Conservation (phyloP, 192 early-diverging fungal species). For the Dimargaris xerosporica region DNA sequence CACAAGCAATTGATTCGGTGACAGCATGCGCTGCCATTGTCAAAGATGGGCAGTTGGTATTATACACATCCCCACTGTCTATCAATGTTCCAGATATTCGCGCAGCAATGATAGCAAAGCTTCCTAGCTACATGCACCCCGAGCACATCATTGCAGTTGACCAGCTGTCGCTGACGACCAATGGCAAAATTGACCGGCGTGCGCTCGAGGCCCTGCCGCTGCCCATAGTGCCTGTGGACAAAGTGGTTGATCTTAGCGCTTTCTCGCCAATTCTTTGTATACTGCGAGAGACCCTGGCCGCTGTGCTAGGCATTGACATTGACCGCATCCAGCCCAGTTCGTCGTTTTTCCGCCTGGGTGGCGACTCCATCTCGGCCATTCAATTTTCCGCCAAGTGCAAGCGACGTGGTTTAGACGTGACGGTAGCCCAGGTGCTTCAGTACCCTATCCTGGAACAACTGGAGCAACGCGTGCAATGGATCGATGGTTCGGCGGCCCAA, state of each 20-base stretch:
- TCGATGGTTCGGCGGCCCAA: no score
- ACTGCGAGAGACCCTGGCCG: neutral
- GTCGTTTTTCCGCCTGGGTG: slow-evolving; percentile 25
- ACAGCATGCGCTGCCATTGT: neutral
- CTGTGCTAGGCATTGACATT: neutral
- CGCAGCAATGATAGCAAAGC: no score
- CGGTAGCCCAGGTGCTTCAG: slow-evolving; percentile 2
- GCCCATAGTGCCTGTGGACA: neutral
- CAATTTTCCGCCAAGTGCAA: neutral
- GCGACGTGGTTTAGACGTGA: neutral
- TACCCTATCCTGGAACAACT: slow-evolving; percentile 1
- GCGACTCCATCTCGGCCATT: slow-evolving; percentile 22
- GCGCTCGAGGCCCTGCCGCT: neutral
- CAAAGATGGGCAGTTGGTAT: neutral
- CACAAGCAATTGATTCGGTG: neutral
- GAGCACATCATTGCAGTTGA: neutral
- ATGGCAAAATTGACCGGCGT: slow-evolving; percentile 7
- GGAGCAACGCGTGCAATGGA: neutral
- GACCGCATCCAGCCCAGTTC: neutral
- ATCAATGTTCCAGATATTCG: neutral
- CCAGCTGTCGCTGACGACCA: neutral
- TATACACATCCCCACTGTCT: neutral
- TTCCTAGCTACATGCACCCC: slow-evolving; percentile 2
- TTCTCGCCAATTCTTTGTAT: no score
- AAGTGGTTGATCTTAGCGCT: no score